Evolutionary conservation across 1,284 basidiomycete genomes (phyloP), one percentile per base, ranked within the genome.

Genomic region (Filobasidium uniguttulatum): DNA sequence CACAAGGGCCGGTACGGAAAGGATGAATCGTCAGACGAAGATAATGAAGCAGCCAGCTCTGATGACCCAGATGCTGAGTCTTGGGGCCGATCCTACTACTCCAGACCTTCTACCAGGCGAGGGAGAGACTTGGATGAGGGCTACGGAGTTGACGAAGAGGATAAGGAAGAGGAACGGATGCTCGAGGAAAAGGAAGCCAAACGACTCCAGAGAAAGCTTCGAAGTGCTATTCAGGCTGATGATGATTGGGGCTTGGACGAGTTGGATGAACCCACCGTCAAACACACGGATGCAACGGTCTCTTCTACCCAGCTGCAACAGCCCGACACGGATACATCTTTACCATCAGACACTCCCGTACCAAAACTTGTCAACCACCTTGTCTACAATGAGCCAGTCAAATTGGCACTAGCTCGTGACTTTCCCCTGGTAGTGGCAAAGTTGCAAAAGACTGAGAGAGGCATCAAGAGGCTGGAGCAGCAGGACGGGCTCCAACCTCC

Each of bases 171-270:
- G 64, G 84, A 80, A 33, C 77, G 82, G 60, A 83, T 86, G 60
- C 72, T 93, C 52, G 89, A 94, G 62, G 83, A 88, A 64, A 80
- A 83, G 61, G 90, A 96, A 68, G 86, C 85, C 6, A 80, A 72
- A 59, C 73, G 86, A 44, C 67, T 96, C 46, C 91, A 94, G 66
- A 69, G 72, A 23, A 86, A 84, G 67, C 73, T 78, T 33, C 74
- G 84, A 19, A 82, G 86, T 57, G 75, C 70, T 5, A 75, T 94
- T 75, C 70, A 62, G 1, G 84, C 85, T 46, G 79, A 77, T 8
- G 89, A 64, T 26, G 67, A 96, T 66, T 96, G 88, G 65, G 91
- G 90, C 3, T 71, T 94, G 41, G 79, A 76, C 29, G 85, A 86
- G 19, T 55, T 62, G 64, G 61, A 62, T 25, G 65, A 72, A 36